phyloP scores from a whole-genome alignment of 768 basidiomycete species.

The Calocybe cyanea region DNA sequence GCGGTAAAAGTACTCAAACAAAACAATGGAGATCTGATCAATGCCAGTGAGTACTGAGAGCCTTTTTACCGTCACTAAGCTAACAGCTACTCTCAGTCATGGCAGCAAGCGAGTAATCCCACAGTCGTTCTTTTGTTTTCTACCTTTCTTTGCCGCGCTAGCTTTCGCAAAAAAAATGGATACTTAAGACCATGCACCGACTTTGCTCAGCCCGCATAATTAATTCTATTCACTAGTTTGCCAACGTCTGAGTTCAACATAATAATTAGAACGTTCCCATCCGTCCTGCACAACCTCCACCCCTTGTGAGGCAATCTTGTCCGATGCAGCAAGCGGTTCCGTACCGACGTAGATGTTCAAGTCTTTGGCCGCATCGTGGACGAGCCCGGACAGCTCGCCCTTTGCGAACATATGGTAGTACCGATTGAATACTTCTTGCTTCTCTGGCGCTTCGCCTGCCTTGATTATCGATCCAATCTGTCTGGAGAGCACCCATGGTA shows the following conservation, averaged over 20 bases:
- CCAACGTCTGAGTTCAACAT: conserved; percentile 75
- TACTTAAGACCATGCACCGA: conserved; percentile 4
- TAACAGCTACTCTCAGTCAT: conserved; percentile 53
- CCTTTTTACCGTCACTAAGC: neutral
- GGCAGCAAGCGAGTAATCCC: conserved; percentile 81
- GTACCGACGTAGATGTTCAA: conserved; percentile 53
- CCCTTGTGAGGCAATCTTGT: conserved; percentile 31
- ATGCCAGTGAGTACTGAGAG: conserved; percentile 73
- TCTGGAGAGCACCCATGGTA: conserved; percentile 77
- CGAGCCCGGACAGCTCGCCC: conserved; percentile 69
- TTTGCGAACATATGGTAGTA: conserved; percentile 96
- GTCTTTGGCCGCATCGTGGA: conserved; percentile 55
- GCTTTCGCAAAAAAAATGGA: conserved; percentile 24
- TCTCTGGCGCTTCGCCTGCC: conserved; percentile 14
- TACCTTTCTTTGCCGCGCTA: conserved; percentile 26
- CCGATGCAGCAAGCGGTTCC: conserved; percentile 8
- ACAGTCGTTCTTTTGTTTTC: conserved; percentile 11
- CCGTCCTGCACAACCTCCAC: conserved; percentile 69
- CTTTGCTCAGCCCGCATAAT: conserved; percentile 10
- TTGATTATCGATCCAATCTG: conserved; percentile 17
- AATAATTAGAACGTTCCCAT: conserved; percentile 90
- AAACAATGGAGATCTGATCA: conserved; percentile 91
- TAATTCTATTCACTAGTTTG: conserved; percentile 12
- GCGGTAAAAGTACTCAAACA: conserved; percentile 90
- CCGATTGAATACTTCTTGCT: conserved; percentile 63